Base-by-base conservation (phyloP, 2,329 filamentous ascomycete genomes). In the Alternaria novae-zelandiae region DNA sequence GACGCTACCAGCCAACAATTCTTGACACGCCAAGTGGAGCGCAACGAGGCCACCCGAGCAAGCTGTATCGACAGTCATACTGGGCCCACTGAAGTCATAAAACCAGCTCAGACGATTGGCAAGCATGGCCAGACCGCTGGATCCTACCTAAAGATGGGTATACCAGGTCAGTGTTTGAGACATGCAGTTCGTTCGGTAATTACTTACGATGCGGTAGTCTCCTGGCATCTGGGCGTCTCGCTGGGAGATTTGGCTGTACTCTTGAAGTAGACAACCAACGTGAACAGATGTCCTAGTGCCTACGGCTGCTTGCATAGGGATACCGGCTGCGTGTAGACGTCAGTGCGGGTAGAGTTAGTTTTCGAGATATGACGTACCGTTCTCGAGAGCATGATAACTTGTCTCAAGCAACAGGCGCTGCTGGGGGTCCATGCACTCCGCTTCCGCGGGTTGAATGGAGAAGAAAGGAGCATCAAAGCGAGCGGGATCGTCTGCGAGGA, bases 321-420 rank as follows among this genome's bases (percentile, higher is more conserved):
- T 69, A 6, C 70, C 71, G 9, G 72, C 69, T 66, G 12, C 6
- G 7, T 15, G 17, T 4, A 25, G 23, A 9, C 9, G 17, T 53
- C 8, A 62, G 54, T 15, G 10, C 8, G 17, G 7, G 6, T 9
- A 15, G 5, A 8, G 2, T 11, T 12, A 23, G 4, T 9, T 9
- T 41, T 11, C 8, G 5, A 4, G 2, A 23, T 12, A 8, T 23
- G 7, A 25, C 50, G 20, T 53, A 63, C 69, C 70, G 57, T 74
- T 75, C 30, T 78, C 75, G 15, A 78, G 45, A 11, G 74, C 75
- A 36, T 73, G 69, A 41, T 75, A 78, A 12, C 64, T 64, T 5
- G 65, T 68, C 53, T 78, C 76, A 5, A 78, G 63, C 12, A 76
- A 49, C 1, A 64, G 49, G 2, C 74, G 68, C 5, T 74, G 71